phyloP scores from a whole-genome alignment of 2,329 filamentous ascomycete genomes.

The Ophiostoma ips region DNA sequence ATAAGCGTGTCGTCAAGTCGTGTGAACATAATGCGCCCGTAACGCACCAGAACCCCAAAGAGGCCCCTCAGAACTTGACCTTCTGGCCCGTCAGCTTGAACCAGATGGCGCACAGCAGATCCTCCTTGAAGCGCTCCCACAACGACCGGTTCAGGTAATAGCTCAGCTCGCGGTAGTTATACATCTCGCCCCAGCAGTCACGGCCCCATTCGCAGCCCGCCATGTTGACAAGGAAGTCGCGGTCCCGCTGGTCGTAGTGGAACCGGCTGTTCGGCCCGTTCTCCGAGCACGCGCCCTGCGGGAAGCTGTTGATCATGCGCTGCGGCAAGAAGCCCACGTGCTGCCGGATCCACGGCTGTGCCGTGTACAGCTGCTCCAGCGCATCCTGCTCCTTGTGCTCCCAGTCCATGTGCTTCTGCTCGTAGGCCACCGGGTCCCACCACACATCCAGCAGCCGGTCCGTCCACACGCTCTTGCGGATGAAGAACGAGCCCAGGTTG shows the following conservation, averaged over 20 bases:
- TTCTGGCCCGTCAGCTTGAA: slow-evolving; percentile 48
- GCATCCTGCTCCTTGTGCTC: slow-evolving; percentile 98
- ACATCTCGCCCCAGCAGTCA: slow-evolving; percentile 98
- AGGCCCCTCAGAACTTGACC: slow-evolving; percentile 35
- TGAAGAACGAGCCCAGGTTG: slow-evolving; percentile 91
- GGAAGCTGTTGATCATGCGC: slow-evolving; percentile 89
- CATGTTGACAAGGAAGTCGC: slow-evolving; percentile 97
- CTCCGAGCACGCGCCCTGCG: slow-evolving; percentile 73
- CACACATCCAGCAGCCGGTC: slow-evolving; percentile 86
- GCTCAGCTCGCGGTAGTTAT: slow-evolving; percentile 82
- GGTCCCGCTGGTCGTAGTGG: slow-evolving; percentile 74
- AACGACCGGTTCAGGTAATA: slow-evolving; percentile 72
- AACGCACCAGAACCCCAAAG: neutral
- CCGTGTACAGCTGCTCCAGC: slow-evolving; percentile 78
- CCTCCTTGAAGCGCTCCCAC: slow-evolving; percentile 67
- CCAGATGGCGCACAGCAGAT: slow-evolving; percentile 46
- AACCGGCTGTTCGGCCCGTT: slow-evolving; percentile 60
- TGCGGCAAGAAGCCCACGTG: slow-evolving; percentile 83
- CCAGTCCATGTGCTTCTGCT: slow-evolving; percentile 98
- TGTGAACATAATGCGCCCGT: neutral
- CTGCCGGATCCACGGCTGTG: slow-evolving; percentile 83
- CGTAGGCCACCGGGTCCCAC: slow-evolving; percentile 97
- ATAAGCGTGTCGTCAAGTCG: neutral
- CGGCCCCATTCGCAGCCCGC: slow-evolving; percentile 93
- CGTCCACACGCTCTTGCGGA: slow-evolving; percentile 74